Percentiles rank a stretch among this genome's conserved stretches.
phyloP scores from a whole-genome alignment of 495 filamentous ascomycete genomes.

The Xylaria sp. region DNA sequence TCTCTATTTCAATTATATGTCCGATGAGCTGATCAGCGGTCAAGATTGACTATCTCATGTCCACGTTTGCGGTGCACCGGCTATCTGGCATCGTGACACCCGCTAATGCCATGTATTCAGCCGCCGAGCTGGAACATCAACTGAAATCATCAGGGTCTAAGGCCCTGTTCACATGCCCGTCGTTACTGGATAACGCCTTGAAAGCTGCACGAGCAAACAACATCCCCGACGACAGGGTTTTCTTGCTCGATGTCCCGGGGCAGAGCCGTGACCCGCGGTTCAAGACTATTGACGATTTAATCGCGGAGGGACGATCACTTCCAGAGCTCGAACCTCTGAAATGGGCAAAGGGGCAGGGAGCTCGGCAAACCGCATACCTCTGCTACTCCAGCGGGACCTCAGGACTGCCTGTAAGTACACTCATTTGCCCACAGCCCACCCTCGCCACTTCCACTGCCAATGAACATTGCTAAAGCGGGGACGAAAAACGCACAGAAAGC shows the following conservation, averaged over 20 bases:
- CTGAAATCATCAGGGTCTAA: constrained; percentile 77
- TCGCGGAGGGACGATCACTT: constrained; percentile 67
- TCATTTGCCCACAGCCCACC: neutral
- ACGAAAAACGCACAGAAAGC: constrained; percentile 69
- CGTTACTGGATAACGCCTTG: constrained; percentile 73
- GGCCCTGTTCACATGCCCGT: constrained; percentile 79
- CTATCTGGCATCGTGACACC: constrained; percentile 78
- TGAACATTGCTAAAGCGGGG: neutral
- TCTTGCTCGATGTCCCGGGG: constrained; percentile 73
- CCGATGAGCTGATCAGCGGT: neutral
- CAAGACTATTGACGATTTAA: constrained; percentile 75
- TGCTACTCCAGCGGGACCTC: constrained; percentile 93
- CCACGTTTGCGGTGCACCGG: constrained; percentile 78
- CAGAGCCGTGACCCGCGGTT: constrained; percentile 59
- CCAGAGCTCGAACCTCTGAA: constrained; percentile 68
- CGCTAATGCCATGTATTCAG: constrained; percentile 84
- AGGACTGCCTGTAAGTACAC: constrained; percentile 73
- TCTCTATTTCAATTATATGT: neutral
- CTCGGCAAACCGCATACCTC: constrained; percentile 78
- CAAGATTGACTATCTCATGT: constrained; percentile 80
- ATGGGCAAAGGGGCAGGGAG: constrained; percentile 78
- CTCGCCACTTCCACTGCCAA: neutral
- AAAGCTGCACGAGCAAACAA: constrained; percentile 70
- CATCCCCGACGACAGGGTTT: constrained; percentile 76
- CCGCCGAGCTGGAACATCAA: constrained; percentile 78